phyloP scores from a whole-genome alignment of 257 asterid genomes.

The Salvia hispanica region DNA sequence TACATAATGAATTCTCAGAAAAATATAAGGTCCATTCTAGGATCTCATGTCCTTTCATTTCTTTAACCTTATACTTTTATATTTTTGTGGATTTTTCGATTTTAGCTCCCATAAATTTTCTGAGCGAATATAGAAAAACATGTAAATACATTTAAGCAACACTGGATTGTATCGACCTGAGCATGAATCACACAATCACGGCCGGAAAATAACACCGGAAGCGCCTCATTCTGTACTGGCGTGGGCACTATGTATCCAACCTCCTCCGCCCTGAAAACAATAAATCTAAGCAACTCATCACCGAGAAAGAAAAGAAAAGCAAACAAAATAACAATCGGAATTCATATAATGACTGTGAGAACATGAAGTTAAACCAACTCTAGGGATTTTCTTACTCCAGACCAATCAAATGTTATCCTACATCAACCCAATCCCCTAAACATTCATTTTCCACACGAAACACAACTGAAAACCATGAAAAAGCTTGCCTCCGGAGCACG shows the following conservation, averaged over 20 bases:
- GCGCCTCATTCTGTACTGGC: conserved; percentile 67
- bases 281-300: conserved; percentile 4
- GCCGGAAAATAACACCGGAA: conserved; percentile 78
- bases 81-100: no score
- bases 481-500: conserved; percentile 63
- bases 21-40: conserved; percentile 5
- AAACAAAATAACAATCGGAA: not conserved
- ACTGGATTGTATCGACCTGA: conserved; percentile 55
- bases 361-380: not conserved
- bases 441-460: not conserved
- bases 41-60: conserved; percentile 6
- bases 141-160: conserved; percentile 21
- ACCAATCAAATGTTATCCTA: conserved; percentile 20
- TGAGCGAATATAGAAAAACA: not conserved
- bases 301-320: not conserved
- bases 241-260: conserved; percentile 73
- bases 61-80: no score
- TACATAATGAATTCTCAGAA: conserved; percentile 6
- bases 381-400: conserved; percentile 2
- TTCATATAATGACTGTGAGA: not conserved
- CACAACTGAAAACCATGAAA: conserved; percentile 8
- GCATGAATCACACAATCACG: conserved; percentile 90
- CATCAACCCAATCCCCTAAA: conserved; percentile 13
- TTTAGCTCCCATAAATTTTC: not conserved
- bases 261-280: conserved; percentile 70